phyloP scores from a whole-genome alignment of 371 early-diverging fungal genomes.

The Apophysomyces elegans region DNA sequence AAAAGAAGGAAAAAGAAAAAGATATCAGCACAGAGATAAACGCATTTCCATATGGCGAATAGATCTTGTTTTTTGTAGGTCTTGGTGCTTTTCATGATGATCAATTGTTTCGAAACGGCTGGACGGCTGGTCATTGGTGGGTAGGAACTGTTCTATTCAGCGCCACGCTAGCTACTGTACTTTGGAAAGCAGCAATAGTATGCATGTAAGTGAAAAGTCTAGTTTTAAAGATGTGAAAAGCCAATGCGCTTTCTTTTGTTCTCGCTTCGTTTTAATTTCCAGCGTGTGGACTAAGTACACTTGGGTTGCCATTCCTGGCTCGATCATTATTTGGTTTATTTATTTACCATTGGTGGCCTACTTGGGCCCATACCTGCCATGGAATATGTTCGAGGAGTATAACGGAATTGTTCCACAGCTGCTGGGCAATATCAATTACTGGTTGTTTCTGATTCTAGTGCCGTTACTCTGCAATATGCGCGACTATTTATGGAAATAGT shows the following conservation, averaged over 20 bases:
- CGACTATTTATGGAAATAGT: constrained; percentile 91
- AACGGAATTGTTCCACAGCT: constrained; percentile 68
- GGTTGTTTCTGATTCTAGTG: constrained; percentile 78
- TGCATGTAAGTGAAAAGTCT: constrained; percentile 54
- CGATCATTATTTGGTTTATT: constrained; percentile 81
- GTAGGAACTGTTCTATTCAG: constrained; percentile 77
- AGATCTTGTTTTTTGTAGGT: constrained; percentile 32
- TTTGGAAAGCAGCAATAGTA: constrained; percentile 78
- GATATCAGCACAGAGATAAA: neutral
- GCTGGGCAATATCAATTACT: constrained; percentile 74
- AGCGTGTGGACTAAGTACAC: constrained; percentile 83
- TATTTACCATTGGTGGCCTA: constrained; percentile 79
- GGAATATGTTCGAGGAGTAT: constrained; percentile 74
- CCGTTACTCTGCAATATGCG: constrained; percentile 76
- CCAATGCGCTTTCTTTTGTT: neutral
- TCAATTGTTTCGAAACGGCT: constrained; percentile 47
- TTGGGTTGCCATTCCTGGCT: constrained; percentile 74
- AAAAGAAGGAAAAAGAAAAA: neutral
- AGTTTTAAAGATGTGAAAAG: too few relatives aligned
- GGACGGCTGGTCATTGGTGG: constrained; percentile 70
- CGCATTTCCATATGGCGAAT: neutral
- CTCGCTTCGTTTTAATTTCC: neutral
- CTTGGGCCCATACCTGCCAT: constrained; percentile 63
- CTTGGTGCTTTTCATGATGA: constrained; percentile 31
- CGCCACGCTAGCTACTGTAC: constrained; percentile 73